Evolutionary conservation across 495 filamentous ascomycete genomes (phyloP).

Genomic region (Xylaria castorea): DNA sequence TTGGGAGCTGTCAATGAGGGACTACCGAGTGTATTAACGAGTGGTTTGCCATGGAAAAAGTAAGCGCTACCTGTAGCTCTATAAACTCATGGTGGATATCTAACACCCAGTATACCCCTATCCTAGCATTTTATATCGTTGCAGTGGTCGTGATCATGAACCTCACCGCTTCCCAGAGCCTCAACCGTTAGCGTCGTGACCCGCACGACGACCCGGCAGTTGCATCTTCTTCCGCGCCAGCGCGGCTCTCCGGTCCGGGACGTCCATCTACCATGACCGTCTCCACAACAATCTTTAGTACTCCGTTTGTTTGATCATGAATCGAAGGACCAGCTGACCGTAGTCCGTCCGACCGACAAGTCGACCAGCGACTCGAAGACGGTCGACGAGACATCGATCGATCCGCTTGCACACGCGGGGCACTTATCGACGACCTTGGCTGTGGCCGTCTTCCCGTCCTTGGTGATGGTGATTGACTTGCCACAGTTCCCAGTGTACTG

Average conservation of each 20-base stretch:
- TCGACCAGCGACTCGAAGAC: slow-evolving; percentile 52
- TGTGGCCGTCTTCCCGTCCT: slow-evolving; percentile 58
- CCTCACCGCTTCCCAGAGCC: background rate
- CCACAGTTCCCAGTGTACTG: slow-evolving; percentile 64
- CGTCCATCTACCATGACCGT: background rate
- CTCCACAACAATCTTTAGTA: background rate
- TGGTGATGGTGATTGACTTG: slow-evolving; percentile 65
- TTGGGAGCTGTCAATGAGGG: background rate
- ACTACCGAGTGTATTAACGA: slow-evolving; percentile 8
- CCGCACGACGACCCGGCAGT: slow-evolving; percentile 3
- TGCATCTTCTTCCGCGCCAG: background rate
- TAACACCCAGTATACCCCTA: background rate
- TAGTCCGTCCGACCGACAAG: slow-evolving; percentile 44
- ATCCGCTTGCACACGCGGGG: slow-evolving; percentile 61
- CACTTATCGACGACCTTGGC: slow-evolving; percentile 79
- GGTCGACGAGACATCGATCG: slow-evolving; percentile 56
- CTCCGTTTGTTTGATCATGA: background rate
- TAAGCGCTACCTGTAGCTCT: background rate
- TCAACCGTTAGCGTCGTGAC: slow-evolving; percentile 13
- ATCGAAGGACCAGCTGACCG: slow-evolving; percentile 44
- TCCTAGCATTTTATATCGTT: background rate
- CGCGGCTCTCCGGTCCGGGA: background rate
- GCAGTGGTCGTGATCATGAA: background rate
- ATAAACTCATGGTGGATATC: background rate
- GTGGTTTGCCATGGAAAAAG: background rate